Evolutionary conservation across 805 yeast genomes (phyloP), one percentile per base, ranked within the genome.

Genomic region (Sugiyamaella americana): DNA sequence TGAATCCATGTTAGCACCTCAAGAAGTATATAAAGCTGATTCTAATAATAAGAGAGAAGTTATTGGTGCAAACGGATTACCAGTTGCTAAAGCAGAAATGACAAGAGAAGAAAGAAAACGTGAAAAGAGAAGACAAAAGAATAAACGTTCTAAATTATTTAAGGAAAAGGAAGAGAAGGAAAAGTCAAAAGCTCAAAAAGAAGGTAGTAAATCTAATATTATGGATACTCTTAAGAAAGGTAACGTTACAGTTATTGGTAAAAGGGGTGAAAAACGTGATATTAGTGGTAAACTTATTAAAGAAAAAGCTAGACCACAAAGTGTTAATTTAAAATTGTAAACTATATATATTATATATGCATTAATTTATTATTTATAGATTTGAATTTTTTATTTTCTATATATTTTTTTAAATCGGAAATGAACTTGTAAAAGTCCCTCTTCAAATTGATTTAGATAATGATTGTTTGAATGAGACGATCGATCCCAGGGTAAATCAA

Each of bases 1-100:
- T 29, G 86, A 82, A 19, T 70, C 82, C 11, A 77, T 84, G 41
- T 73, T 93, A 58, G 98, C 98, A 2, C 98, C 98, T 35, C 98
- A 91, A 69, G 98, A 91, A 67, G 73, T 93, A 5, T 93, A 82
- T 66, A 78, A 73, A 61, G 60, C 69, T 6, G 51, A 57, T 19
- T 63, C 71, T 5, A 37, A 48, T 13, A 42, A 42, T 42, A 63
- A 70, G 66, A 51, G 74, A 53, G 89, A 85, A 62, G 83, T 87
- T 17, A 70, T 76, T 50, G 62, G 63, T 5, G 79, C 79, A 57
- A 81, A 87, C 36, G 96, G 96, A 58, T 74, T 84, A 54, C 81
- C 87, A 2, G 78, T 84, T 67, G 76, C 94, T 10, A 84, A 84
- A 64, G 84, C 78, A 47, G 98, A 89, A 65, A 70, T 89, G 63